Evolutionary conservation across 169 alveolate genomes (phyloP).

Genomic region (Plasmodium sp.): DNA sequence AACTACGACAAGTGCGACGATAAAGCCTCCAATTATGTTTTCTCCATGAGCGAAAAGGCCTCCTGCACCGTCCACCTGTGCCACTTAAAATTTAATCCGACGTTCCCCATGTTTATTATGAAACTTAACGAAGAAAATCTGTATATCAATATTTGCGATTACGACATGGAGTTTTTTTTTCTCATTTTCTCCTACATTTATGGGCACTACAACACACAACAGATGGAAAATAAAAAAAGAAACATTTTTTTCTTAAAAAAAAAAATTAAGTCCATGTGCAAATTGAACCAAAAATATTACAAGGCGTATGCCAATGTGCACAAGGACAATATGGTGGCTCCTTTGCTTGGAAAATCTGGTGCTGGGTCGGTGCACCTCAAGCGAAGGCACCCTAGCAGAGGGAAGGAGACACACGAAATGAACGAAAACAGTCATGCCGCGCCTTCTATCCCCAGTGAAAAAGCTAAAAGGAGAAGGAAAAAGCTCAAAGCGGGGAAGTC

Average conservation of each 20-base stretch:
- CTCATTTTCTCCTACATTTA: constrained; percentile 33
- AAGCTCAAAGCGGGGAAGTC: background rate
- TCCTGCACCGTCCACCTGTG: constrained; percentile 53
- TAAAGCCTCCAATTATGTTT: constrained; percentile 36
- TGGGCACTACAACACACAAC: constrained; percentile 28
- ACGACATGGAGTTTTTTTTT: constrained; percentile 67
- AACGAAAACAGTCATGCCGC: background rate
- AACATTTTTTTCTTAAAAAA: constrained; percentile 57
- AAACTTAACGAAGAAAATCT: constrained; percentile 46
- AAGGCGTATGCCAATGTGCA: background rate
- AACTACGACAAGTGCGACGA: background rate
- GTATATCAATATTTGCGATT: constrained; percentile 62
- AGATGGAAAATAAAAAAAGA: constrained; percentile 25
- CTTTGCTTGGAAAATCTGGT: background rate
- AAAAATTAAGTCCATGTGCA: constrained; percentile 41
- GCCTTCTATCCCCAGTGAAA: background rate
- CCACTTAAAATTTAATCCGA: constrained; percentile 63
- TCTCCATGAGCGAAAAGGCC: constrained; percentile 63
- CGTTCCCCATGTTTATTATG: constrained; percentile 46
- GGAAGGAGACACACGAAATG: background rate
- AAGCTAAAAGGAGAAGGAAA: background rate
- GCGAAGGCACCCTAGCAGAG: background rate
- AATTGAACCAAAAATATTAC: constrained; percentile 27
- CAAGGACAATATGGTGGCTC: background rate
- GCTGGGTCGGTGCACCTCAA: background rate